Base-by-base conservation (phyloP, 2,329 filamentous ascomycete genomes). In the Cladosporium austrohemisphaericum region DNA sequence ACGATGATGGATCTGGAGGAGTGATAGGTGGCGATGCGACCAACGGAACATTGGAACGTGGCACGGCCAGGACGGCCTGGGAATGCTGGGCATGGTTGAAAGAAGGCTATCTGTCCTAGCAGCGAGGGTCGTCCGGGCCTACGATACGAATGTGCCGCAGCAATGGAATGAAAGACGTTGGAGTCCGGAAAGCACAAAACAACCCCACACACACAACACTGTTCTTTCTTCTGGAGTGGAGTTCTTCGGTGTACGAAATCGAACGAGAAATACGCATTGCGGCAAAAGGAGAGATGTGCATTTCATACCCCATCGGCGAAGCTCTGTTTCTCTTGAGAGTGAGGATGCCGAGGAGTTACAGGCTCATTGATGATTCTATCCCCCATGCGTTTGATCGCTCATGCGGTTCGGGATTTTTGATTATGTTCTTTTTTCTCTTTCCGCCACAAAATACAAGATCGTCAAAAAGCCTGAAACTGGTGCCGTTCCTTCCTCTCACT, bases 221-320 rank as follows among this genome's bases (percentile, higher is more conserved):
- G 32, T 46, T 46, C 43, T 46, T 46, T 46, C 43, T 46, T 46
- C 43, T 46, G 43, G 43, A 46, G 43, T 46, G 43, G 43, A 46
- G 43, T 46, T 46, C n/a, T n/a, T 45, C 31, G 31, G 43, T 46
- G 43, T 46, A 46, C 43, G 43, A 46, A 28, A 45, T 45, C 41
- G 41, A 36, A 46, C 43, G 43, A 46, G 31, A 46, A 46, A 33
- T 36, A 46, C 23, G 43, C 43, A 46, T 37, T 46, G 38, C 43
- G 43, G 43, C 43, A 46, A 40, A n/a, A 46, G 43, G 43, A 46
- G 43, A 46, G 43, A 46, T 46, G 43, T 46, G 43, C 43, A 46
- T 46, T 37, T 28, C 16, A 18, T 28, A 31, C 43, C 22, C n/a
- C n/a, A n/a, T n/a, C 32, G 32, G 32, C 43, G 43, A 46, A 45